Evolutionary conservation across 495 filamentous ascomycete genomes (phyloP).

Genomic region (Niebla homalea): DNA sequence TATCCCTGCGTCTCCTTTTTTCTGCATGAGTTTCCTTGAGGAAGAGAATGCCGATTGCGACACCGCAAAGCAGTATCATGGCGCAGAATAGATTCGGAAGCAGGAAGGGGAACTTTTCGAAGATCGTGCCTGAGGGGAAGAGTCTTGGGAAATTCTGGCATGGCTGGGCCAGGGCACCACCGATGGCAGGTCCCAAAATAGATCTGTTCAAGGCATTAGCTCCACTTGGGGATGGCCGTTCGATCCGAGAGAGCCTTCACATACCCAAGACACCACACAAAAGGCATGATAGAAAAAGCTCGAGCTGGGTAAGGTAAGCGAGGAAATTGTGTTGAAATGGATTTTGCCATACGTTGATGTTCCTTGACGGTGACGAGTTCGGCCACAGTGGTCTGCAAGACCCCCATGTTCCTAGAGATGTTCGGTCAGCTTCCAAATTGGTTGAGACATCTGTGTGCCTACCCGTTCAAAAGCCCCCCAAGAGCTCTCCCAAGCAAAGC

Average conservation of each 20-base stretch:
- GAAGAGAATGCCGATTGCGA: conserved; percentile 75
- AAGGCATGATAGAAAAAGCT: conserved; percentile 93
- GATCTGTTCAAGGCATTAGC: conserved; percentile 29
- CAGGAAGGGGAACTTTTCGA: conserved; percentile 78
- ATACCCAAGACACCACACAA: conserved; percentile 90
- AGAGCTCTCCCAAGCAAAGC: conserved; percentile 80
- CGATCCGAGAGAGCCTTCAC: conserved; percentile 8
- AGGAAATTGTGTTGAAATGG: background rate
- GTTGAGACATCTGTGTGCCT: conserved; percentile 17
- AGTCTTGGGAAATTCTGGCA: conserved; percentile 65
- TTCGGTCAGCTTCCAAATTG: conserved; percentile 2
- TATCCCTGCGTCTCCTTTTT: conserved; percentile 62
- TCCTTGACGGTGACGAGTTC: conserved; percentile 85
- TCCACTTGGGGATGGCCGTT: background rate
- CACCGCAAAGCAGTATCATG: conserved; percentile 58
- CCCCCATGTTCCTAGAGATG: conserved; percentile 61
- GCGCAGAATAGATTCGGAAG: conserved; percentile 90
- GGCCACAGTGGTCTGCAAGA: conserved; percentile 86
- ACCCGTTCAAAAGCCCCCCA: conserved; percentile 88
- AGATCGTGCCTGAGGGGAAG: conserved; percentile 61
- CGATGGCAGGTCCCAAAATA: conserved; percentile 81
- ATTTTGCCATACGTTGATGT: conserved; percentile 57
- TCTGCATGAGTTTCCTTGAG: conserved; percentile 89
- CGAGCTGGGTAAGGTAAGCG: conserved; percentile 39
- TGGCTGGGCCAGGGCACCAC: conserved; percentile 78